A percentile compares a stretch with the other conserved stretches of the same genome.
Evolutionary conservation across 805 yeast genomes (phyloP).

Genomic region (Candida mattraensis): DNA sequence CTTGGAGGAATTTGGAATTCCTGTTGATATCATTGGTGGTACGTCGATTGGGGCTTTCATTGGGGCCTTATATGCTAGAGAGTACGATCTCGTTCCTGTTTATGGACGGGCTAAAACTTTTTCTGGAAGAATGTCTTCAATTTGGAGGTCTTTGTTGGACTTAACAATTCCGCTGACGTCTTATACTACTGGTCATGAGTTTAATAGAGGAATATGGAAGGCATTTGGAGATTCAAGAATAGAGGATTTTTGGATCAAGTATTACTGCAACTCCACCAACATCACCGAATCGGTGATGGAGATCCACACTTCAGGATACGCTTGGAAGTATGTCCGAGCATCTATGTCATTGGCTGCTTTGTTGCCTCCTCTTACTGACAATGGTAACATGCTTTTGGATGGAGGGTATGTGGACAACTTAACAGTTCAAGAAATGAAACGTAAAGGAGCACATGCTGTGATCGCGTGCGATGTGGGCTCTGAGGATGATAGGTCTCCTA

Average conservation of each 20-base stretch:
- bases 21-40: conserved; percentile 92
- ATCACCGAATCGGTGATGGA: conserved; percentile 96
- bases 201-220: conserved; percentile 97
- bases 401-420: conserved; percentile 96
- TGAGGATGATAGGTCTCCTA: conserved; percentile 84
- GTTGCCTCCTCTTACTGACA: conserved; percentile 82
- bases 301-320: conserved; percentile 85
- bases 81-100: conserved; percentile 86
- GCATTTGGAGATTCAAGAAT: conserved; percentile 88
- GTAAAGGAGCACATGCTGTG: conserved; percentile 79
- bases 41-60: conserved; percentile 95
- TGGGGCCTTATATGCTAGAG: conserved; percentile 93
- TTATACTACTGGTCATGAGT: conserved; percentile 95
- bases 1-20: conserved; percentile 87
- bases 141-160: conserved; percentile 84
- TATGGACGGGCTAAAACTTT: conserved; percentile 89
- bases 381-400: conserved; percentile 90
- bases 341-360: conserved; percentile 96
- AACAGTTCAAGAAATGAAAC: conserved; percentile 90
- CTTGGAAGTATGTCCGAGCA: conserved; percentile 94
- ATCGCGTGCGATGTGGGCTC: conserved; percentile 97
- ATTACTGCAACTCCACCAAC: conserved; percentile 88
- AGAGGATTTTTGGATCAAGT: conserved; percentile 94
- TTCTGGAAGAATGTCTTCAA: conserved; percentile 73
- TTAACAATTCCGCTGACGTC: conserved; percentile 92